These are phyloP conservation scores for Trichophaea hybrida DNA, from an alignment of 2,329 filamentous ascomycete genomes.

Conservation along the genomic window DNA sequence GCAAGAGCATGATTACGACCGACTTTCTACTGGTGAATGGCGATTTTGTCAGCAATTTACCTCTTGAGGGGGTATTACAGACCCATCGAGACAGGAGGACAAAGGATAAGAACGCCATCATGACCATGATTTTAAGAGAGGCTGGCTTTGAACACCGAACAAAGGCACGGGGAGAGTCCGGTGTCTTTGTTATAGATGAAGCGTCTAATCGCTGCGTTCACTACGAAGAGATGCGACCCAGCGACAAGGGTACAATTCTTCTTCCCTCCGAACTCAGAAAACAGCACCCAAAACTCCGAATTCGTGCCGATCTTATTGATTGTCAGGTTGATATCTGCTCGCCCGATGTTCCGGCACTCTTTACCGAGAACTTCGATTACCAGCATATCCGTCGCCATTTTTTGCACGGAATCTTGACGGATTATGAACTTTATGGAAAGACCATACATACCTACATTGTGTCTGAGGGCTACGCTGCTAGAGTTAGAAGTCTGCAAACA, in stretches of 20 bases:
- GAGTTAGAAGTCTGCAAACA: slow-evolving; percentile 71
- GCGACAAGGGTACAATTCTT: slow-evolving; percentile 49
- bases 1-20: slow-evolving; percentile 65
- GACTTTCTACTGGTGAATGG: slow-evolving; percentile 91
- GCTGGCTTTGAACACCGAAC: slow-evolving; percentile 61
- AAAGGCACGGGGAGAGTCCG: slow-evolving; percentile 35
- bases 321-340: slow-evolving; percentile 96
- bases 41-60: slow-evolving; percentile 79
- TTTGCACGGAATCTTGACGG: slow-evolving; percentile 81
- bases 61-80: slow-evolving; percentile 63
- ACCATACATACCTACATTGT: slow-evolving; percentile 87
- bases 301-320: slow-evolving; percentile 79
- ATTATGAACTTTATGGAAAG: slow-evolving; percentile 93
- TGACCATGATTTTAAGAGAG: slow-evolving; percentile 85
- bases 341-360: slow-evolving; percentile 81
- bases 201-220: slow-evolving; percentile 70
- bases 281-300: slow-evolving; percentile 58
- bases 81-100: slow-evolving; percentile 67
- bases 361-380: slow-evolving; percentile 97
- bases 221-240: slow-evolving; percentile 76
- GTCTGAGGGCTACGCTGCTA: slow-evolving; percentile 60
- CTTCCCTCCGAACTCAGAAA: slow-evolving; percentile 70
- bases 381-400: slow-evolving; percentile 80
- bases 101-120: slow-evolving; percentile 84
- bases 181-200: slow-evolving; percentile 76